Evolutionary conservation across 495 filamentous ascomycete genomes (phyloP).

Genomic region (Aspergillus kassunensis): DNA sequence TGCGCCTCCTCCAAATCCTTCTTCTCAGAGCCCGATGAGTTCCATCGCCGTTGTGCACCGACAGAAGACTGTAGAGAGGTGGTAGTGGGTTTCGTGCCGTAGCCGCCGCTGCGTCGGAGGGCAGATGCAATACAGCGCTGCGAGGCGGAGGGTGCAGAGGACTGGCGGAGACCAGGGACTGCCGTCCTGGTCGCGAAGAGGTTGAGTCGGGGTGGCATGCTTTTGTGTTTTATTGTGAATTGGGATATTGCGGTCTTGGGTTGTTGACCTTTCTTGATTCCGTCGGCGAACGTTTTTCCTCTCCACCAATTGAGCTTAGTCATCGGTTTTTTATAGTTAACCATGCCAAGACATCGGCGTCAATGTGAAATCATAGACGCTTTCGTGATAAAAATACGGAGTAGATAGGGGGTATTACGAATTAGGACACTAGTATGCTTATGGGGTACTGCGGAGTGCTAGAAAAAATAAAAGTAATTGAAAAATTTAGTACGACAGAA

Average conservation of each 20-base stretch:
- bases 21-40: constrained; percentile 43
- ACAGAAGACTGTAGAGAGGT: constrained; percentile 10
- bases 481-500: too few species aligned
- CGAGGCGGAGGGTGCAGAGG: constrained; percentile 21
- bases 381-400: neutral
- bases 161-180: constrained; percentile 30
- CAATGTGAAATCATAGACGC: neutral
- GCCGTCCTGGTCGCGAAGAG: constrained; percentile 36
- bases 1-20: constrained; percentile 36
- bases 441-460: neutral
- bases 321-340: too few species aligned
- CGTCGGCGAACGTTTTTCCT: constrained; percentile 24
- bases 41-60: constrained; percentile 30
- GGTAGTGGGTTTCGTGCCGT: constrained; percentile 10
- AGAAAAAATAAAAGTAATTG: too few species aligned
- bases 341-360: constrained; percentile 8
- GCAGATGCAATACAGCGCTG: constrained; percentile 24
- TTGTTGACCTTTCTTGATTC: constrained; percentile 4
- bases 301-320: constrained; percentile 16
- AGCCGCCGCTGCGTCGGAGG: constrained; percentile 22
- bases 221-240: neutral
- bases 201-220: constrained; percentile 38
- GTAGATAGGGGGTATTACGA: neutral
- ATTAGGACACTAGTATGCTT: too few species aligned
- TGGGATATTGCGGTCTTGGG: constrained; percentile 14